Evolutionary conservation across 495 filamentous ascomycete genomes (phyloP).

Genomic region (Xylaria palmicola): DNA sequence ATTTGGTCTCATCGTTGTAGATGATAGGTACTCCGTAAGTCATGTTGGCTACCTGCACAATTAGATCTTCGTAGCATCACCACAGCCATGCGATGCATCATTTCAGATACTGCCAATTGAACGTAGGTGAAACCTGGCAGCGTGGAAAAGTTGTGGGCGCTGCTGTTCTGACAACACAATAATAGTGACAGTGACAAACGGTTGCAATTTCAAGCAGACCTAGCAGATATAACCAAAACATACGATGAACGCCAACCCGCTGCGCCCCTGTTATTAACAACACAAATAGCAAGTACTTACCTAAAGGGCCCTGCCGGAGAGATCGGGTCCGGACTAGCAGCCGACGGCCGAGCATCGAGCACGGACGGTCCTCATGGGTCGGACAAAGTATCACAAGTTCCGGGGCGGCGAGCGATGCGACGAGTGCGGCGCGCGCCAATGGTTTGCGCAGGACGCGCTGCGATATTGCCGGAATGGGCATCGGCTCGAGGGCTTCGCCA

Average conservation of each 20-base stretch:
- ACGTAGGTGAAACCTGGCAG: neutral
- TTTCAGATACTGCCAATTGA: neutral
- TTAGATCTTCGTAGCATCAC: no score
- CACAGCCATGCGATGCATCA: no score
- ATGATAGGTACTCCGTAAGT: no score
- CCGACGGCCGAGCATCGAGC: neutral
- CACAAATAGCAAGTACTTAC: no score
- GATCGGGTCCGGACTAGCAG: neutral
- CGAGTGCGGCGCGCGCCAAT: conserved; percentile 48
- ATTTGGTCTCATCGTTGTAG: no score
- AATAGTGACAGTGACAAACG: neutral
- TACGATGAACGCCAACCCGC: no score
- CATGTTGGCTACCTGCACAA: no score
- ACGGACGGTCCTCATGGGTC: conserved; percentile 14
- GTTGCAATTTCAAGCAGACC: neutral
- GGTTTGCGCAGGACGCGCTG: conserved; percentile 49
- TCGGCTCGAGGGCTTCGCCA: conserved; percentile 44
- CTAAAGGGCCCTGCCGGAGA: neutral
- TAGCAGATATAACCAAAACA: no score
- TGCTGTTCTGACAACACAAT: neutral
- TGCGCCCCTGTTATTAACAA: neutral
- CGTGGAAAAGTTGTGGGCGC: neutral
- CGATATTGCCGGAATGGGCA: conserved; percentile 56
- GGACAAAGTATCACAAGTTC: conserved; percentile 33
- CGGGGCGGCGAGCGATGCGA: conserved; percentile 44